phyloP scores from a whole-genome alignment of 306 rosid genomes.

The Corylus heterophylla region DNA sequence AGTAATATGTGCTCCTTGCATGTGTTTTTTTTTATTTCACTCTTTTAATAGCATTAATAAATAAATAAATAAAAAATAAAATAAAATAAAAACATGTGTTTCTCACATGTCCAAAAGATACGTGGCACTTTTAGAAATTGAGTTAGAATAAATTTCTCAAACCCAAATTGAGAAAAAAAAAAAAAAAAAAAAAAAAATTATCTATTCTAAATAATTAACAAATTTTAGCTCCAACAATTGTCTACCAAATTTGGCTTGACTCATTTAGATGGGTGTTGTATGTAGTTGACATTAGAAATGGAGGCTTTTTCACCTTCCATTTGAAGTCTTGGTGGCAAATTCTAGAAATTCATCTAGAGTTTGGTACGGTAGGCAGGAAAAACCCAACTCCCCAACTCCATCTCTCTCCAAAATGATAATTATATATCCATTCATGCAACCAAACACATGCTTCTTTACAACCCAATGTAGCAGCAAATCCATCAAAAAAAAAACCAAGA shows the following conservation, averaged over 20 bases:
- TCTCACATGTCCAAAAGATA: no score
- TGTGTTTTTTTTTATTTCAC: not conserved
- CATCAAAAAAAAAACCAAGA: not conserved
- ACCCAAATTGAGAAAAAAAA: no score
- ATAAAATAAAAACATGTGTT: no score
- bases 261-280: not conserved
- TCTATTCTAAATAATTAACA: not conserved
- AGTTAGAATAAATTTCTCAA: no score
- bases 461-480: not conserved
- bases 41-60: no score
- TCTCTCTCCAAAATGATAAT: not conserved
- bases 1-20: no score
- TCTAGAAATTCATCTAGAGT: constrained; percentile 14
- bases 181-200: no score
- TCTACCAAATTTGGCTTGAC: not conserved
- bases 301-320: no score
- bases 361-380: constrained; percentile 52
- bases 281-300: not conserved
- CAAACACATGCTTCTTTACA: not conserved
- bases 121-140: no score
- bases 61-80: no score
- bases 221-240: not conserved
- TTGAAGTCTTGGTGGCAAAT: not conserved
- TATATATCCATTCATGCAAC: not conserved
- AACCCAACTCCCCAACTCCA: constrained; percentile 5